Base-by-base conservation (phyloP, 352 stramenopile genomes). In the Phytophthora europaea region DNA sequence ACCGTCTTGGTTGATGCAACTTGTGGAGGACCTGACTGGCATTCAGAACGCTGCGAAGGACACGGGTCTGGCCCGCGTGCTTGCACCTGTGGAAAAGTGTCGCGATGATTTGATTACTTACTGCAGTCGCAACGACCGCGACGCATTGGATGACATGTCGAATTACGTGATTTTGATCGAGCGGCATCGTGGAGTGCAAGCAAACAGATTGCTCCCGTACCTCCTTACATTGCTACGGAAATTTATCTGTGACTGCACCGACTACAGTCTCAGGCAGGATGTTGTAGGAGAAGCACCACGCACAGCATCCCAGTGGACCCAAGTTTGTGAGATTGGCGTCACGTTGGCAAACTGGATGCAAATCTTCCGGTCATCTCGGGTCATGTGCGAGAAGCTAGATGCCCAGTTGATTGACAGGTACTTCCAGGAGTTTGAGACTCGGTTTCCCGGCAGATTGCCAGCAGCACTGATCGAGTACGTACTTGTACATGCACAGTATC, bases 21-120 rank as follows among this genome's bases (percentile, higher is more conserved):
- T 71, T 36, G 54, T 71, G 16, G 54, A 65, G 18, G 57, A 71
- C 45, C 23, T 71, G 2, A 71, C 28, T 26, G 45, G 50, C 52
- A 15, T 71, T 43, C 33, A 47, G 20, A 55, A 51, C 52, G 23
- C 55, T 10, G 54, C 55, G 15, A 65, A 55, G 16, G 33, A 18
- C 13, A 63, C 36, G 12, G 20, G 13, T 12, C 40, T 54, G 18
- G 38, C 20, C 28, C 18, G 50, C 3, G 36, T 63, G 18, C 16
- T 63, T 13, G 36, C 34, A 3, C 36, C 55, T 31, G 18, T 62
- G 34, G 20, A 34, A 13, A 50, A 22, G 18, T 52, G 55, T 20
- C 34, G 33, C 6, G 36, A 62, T 34, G 34, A 70, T 23, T 22
- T 64, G 2, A 28, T 70, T 2, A 16, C 22, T 13, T 70, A 56